Evolutionary conservation across 768 basidiomycete species (phyloP).

Genomic region (Macrolepiota albuminosa): DNA sequence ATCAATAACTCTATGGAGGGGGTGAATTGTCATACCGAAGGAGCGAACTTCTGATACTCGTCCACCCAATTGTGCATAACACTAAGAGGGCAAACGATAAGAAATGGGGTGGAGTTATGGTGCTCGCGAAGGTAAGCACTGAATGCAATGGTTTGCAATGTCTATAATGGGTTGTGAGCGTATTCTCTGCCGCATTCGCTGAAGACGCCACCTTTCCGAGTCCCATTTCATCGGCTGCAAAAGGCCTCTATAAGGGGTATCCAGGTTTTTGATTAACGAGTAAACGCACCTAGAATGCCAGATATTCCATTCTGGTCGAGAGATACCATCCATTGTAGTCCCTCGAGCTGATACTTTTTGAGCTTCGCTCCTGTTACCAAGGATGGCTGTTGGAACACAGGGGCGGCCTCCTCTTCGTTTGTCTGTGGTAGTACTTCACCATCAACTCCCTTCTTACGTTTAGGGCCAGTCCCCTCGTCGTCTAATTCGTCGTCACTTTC

Average conservation of each 20-base stretch:
- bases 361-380: conserved; percentile 82
- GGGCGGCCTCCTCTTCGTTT: conserved; percentile 22
- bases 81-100: conserved; percentile 90
- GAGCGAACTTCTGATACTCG: conserved; percentile 84
- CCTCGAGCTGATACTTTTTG: conserved; percentile 90
- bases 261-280: conserved; percentile 3
- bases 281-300: conserved; percentile 59
- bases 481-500: conserved; percentile 14
- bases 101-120: conserved; percentile 66
- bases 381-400: conserved; percentile 64
- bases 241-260: not conserved
- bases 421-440: conserved; percentile 7
- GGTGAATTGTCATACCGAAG: conserved; percentile 39
- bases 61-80: conserved; percentile 90
- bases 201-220: conserved; percentile 61
- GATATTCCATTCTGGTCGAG: conserved; percentile 82
- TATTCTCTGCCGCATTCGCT: not conserved
- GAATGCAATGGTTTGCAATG: conserved; percentile 92
- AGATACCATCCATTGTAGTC: conserved; percentile 92
- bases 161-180: conserved; percentile 41
- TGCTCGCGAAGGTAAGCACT: conserved; percentile 82
- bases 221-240: conserved; percentile 90
- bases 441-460: conserved; percentile 19
- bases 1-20: not conserved
- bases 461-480: conserved; percentile 11